Percentiles rank a stretch among this genome's conserved stretches.
These are phyloP conservation scores for Salicornia ramosissima DNA, from an alignment of 148 eudicot genomes.

Conservation along the genomic window DNA sequence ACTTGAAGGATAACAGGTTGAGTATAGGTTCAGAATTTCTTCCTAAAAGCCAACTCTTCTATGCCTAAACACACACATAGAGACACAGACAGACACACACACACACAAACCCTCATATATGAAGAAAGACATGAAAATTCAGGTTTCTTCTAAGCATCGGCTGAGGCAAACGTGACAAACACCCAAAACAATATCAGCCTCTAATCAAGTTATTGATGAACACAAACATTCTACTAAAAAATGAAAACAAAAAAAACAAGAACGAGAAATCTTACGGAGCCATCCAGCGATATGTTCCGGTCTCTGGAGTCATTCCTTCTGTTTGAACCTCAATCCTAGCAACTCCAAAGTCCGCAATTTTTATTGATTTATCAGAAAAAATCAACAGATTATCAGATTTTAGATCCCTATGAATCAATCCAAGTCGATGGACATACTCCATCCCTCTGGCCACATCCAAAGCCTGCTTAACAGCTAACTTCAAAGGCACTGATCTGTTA, in stretches of 20 bases:
- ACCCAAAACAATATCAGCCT: not conserved
- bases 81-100: not conserved
- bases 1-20: not conserved
- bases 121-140: too few relatives aligned
- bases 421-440: slow-evolving; percentile 89
- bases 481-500: slow-evolving; percentile 84
- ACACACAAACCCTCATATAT: too few relatives aligned
- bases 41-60: not conserved
- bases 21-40: not conserved
- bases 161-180: not conserved
- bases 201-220: not conserved
- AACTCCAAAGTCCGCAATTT: slow-evolving; percentile 98
- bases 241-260: not conserved
- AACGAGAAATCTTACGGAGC: slow-evolving; percentile 74
- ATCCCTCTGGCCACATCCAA: slow-evolving; percentile 98
- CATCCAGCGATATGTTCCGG: slow-evolving; percentile 99
- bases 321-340: slow-evolving; percentile 98
- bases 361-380: slow-evolving; percentile 81
- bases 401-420: slow-evolving; percentile 79
- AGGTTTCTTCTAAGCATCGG: too few relatives aligned
- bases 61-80: not conserved
- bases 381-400: slow-evolving; percentile 94
- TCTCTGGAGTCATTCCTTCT: slow-evolving; percentile 99
- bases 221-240: not conserved
- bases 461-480: slow-evolving; percentile 92